Conservation (phyloP, 2,329 filamentous ascomycete species). For the Fusarium robinianum region DNA sequence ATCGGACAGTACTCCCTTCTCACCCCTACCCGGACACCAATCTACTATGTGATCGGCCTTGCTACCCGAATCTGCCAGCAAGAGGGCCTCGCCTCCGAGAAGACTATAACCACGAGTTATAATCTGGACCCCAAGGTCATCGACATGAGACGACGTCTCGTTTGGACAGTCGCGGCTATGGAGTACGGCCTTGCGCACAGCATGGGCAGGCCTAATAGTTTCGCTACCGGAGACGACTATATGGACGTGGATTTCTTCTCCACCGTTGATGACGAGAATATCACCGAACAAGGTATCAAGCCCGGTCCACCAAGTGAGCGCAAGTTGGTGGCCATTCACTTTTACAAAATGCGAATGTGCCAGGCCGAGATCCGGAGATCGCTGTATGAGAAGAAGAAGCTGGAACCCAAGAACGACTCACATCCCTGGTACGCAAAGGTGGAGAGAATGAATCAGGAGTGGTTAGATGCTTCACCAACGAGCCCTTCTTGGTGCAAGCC, state of each 20-base stretch:
- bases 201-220: conserved; percentile 83
- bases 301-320: conserved; percentile 74
- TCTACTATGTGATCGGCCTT: conserved; percentile 91
- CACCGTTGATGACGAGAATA: conserved; percentile 79
- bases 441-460: conserved; percentile 75
- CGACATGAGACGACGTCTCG: conserved; percentile 85
- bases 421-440: conserved; percentile 89
- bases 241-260: conserved; percentile 87
- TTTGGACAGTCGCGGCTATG: conserved; percentile 88
- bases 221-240: conserved; percentile 79
- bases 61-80: conserved; percentile 88
- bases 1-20: conserved; percentile 91
- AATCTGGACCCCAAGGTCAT: conserved; percentile 73
- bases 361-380: conserved; percentile 87
- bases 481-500: conserved; percentile 73
- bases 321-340: conserved; percentile 89
- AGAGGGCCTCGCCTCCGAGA: conserved; percentile 84
- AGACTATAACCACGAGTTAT: conserved; percentile 73
- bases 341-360: conserved; percentile 85
- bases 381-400: conserved; percentile 82
- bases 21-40: conserved; percentile 87
- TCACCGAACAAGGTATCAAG: conserved; percentile 75
- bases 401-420: conserved; percentile 74
- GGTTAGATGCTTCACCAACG: conserved; percentile 77
- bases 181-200: conserved; percentile 87